A percentile compares a stretch with the other conserved stretches of the same genome.
Conservation (phyloP, 495 filamentous ascomycete genomes). For the Aspergillus carlsbadensis region DNA sequence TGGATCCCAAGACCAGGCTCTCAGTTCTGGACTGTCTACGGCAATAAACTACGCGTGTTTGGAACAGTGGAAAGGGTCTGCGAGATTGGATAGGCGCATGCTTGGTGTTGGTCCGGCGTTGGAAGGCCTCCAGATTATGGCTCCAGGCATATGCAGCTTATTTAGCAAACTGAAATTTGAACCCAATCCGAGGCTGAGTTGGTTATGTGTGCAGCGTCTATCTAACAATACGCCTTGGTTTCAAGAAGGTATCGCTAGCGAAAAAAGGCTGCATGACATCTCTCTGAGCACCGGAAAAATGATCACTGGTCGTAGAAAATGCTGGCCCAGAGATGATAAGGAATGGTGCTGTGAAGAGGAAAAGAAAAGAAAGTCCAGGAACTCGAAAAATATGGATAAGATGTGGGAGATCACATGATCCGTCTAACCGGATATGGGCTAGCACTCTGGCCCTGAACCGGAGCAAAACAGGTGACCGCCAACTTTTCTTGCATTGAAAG, state of each 20-base stretch:
- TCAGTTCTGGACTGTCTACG: conserved; percentile 61
- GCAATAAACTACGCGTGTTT: conserved; percentile 66
- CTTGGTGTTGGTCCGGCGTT: background rate
- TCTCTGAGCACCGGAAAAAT: conserved; percentile 63
- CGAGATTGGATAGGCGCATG: conserved; percentile 22
- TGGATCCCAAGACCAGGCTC: conserved; percentile 50
- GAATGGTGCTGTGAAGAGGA: conserved; percentile 49
- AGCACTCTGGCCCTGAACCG: conserved; percentile 11
- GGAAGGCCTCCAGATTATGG: background rate
- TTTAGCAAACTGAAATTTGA: background rate
- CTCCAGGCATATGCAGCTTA: background rate
- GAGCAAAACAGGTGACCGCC: conserved; percentile 27
- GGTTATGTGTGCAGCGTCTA: conserved; percentile 61
- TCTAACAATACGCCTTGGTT: conserved; percentile 68
- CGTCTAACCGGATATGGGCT: conserved; percentile 30
- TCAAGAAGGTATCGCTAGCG: conserved; percentile 70
- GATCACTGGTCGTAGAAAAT: conserved; percentile 55
- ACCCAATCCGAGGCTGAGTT: background rate
- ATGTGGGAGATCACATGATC: conserved; percentile 22
- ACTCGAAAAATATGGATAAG: conserved; percentile 4
- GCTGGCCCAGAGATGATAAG: conserved; percentile 63
- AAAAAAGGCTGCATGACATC: conserved; percentile 57
- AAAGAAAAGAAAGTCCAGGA: conserved; percentile 28
- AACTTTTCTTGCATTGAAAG: conserved; percentile 44
- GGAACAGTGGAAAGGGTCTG: conserved; percentile 59